These are phyloP conservation scores for Fonsecaea erecta DNA, from an alignment of 2,329 filamentous ascomycete species.

Conservation along the genomic window DNA sequence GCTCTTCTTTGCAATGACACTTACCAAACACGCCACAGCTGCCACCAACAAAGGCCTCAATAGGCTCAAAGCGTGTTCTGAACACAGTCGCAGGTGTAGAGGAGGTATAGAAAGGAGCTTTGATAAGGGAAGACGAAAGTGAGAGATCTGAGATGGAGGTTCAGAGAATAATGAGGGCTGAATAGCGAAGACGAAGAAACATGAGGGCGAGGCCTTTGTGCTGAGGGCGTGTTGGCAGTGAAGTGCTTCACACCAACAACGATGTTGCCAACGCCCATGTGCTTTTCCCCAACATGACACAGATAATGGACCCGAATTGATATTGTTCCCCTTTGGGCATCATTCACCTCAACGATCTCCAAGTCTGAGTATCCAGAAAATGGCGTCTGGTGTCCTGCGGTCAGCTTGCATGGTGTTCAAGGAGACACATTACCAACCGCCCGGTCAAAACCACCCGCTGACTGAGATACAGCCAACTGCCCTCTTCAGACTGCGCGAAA, in stretches of 20 bases:
- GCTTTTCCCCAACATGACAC: background rate
- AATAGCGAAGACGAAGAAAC: slow-evolving; percentile 3
- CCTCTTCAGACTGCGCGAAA: background rate
- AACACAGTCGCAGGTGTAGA: background rate
- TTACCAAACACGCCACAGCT: background rate
- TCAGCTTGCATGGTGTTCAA: background rate
- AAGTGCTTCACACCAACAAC: background rate
- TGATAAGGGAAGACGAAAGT: background rate
- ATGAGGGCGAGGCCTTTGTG: background rate
- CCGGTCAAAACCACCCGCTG: background rate
- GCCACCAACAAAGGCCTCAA: background rate
- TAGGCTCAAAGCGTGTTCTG: background rate
- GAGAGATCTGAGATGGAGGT: slow-evolving; percentile 10
- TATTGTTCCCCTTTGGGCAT: background rate
- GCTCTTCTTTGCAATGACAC: background rate
- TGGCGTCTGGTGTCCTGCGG: background rate
- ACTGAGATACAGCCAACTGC: background rate
- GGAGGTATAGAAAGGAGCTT: background rate
- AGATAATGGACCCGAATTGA: background rate
- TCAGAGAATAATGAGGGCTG: background rate
- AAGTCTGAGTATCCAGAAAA: background rate
- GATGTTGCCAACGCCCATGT: background rate
- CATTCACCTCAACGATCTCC: background rate
- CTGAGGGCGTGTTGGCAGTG: background rate
- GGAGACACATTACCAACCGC: background rate